phyloP scores from a whole-genome alignment of 257 asterid genomes.

The Agastache rugosa region DNA sequence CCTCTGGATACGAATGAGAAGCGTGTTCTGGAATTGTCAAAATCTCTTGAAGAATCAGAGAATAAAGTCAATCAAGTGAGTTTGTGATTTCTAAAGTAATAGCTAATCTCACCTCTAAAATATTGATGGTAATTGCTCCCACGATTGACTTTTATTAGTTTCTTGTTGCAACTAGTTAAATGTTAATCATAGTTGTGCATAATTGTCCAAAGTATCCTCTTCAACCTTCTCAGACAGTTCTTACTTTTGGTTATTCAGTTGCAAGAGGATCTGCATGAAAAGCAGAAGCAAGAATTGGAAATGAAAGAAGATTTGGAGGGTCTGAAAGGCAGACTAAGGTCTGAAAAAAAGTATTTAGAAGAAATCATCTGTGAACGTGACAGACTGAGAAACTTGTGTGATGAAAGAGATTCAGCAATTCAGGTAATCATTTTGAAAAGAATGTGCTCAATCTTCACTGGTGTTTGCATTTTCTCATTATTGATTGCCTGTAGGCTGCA shows the following conservation, averaged over 20 bases:
- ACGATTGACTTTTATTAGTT: background rate
- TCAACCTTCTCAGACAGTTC: conserved; percentile 1
- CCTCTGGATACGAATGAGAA: conserved; percentile 66
- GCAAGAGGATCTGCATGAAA: conserved; percentile 75
- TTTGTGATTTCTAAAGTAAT: conserved; percentile 23
- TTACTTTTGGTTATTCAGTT: conserved; percentile 56
- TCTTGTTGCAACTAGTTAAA: background rate
- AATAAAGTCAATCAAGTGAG: conserved; percentile 78
- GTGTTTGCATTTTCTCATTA: conserved; percentile 38
- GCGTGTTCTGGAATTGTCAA: conserved; percentile 75
- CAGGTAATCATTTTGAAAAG: conserved; percentile 58
- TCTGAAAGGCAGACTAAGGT: conserved; percentile 59
- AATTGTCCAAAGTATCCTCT: conserved; percentile 25
- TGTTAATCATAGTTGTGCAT: background rate
- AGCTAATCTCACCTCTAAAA: conserved; percentile 16
- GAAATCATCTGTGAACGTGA: conserved; percentile 73
- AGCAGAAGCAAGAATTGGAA: conserved; percentile 64
- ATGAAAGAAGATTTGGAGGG: conserved; percentile 72
- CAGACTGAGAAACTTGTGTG: conserved; percentile 60
- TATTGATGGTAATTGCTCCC: conserved; percentile 19
- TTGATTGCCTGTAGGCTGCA: conserved; percentile 54
- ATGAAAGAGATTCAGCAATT: conserved; percentile 76
- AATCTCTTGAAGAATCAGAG: conserved; percentile 85
- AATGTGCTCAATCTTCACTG: conserved; percentile 16
- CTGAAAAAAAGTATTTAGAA: conserved; percentile 73